These are phyloP conservation scores for Elsinoe ampelina DNA, from an alignment of 2,329 filamentous ascomycete species.

Conservation along the genomic window DNA sequence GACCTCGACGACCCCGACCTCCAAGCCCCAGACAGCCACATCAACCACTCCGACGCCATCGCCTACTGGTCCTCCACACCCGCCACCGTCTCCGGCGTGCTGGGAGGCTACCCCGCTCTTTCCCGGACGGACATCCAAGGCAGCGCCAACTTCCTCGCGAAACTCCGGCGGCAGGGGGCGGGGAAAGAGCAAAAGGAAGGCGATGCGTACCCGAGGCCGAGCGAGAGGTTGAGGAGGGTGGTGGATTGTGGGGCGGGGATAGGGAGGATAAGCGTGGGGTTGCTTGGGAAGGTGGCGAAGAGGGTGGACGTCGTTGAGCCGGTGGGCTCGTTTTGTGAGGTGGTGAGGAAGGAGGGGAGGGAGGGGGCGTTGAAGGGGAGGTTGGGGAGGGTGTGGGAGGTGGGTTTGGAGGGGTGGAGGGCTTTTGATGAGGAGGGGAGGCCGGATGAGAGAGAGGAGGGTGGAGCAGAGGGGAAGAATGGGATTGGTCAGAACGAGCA, in stretches of 20 bases:
- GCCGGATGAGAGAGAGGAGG: constrained; percentile 13
- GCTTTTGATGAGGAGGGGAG: constrained; percentile 15
- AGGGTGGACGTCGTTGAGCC: constrained; percentile 79
- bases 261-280: constrained; percentile 68
- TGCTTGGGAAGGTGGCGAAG: constrained; percentile 62
- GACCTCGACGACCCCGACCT: not conserved
- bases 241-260: constrained; percentile 62
- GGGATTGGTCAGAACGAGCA: not conserved
- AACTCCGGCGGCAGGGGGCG: constrained; percentile 42
- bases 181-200: constrained; percentile 10
- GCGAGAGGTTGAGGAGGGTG: constrained; percentile 30
- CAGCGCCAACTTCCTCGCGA: constrained; percentile 59
- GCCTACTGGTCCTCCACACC: constrained; percentile 45
- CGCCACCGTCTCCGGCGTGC: constrained; percentile 61
- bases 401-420: constrained; percentile 65
- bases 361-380: constrained; percentile 26
- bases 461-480: not conserved
- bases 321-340: constrained; percentile 66
- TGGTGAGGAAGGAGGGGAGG: constrained; percentile 37
- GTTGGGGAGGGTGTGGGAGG: constrained; percentile 56
- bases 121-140: constrained; percentile 63
- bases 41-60: constrained; percentile 35
- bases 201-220: constrained; percentile 23
- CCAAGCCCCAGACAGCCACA: constrained; percentile 33
- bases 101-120: constrained; percentile 63